Evolutionary conservation across 2,329 filamentous ascomycete genomes (phyloP).

Genomic region (Penicillium sp.): DNA sequence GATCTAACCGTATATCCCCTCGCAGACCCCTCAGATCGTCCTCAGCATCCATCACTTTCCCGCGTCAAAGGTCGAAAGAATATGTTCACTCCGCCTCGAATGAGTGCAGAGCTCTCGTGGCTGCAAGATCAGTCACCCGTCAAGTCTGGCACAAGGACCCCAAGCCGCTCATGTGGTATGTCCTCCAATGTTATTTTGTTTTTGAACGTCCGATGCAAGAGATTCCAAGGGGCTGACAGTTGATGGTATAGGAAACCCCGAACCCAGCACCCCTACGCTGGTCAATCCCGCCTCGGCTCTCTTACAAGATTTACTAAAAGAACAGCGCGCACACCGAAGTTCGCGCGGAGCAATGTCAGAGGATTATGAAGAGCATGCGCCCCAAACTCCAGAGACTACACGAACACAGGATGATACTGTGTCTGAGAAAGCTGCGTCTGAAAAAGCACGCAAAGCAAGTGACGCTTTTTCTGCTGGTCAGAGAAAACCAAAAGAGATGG

Average conservation of each 20-base stretch:
- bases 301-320: constrained; percentile 42
- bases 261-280: constrained; percentile 30
- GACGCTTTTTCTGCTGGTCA: constrained; percentile 31
- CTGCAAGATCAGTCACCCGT: constrained; percentile 31
- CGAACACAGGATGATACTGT: constrained; percentile 34
- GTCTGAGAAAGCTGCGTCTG: constrained; percentile 39
- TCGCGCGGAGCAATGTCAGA: constrained; percentile 29
- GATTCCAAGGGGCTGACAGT: neutral
- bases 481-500: constrained; percentile 42
- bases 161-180: constrained; percentile 28
- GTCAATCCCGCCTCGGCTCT: constrained; percentile 43
- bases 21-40: constrained; percentile 25
- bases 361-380: constrained; percentile 23
- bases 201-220: neutral
- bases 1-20: constrained; percentile 17
- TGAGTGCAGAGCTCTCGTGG: constrained; percentile 31
- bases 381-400: constrained; percentile 28
- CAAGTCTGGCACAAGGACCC: constrained; percentile 21
- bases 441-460: constrained; percentile 36
- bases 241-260: constrained; percentile 30
- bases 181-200: neutral
- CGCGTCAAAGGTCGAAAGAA: constrained; percentile 33
- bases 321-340: constrained; percentile 41
- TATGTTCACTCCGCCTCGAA: constrained; percentile 34
- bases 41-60: constrained; percentile 30